Percentiles rank a stretch among this genome's conserved stretches.
phyloP scores from a whole-genome alignment of 1,139 yeast species.

The Suhomyces terraborum region DNA sequence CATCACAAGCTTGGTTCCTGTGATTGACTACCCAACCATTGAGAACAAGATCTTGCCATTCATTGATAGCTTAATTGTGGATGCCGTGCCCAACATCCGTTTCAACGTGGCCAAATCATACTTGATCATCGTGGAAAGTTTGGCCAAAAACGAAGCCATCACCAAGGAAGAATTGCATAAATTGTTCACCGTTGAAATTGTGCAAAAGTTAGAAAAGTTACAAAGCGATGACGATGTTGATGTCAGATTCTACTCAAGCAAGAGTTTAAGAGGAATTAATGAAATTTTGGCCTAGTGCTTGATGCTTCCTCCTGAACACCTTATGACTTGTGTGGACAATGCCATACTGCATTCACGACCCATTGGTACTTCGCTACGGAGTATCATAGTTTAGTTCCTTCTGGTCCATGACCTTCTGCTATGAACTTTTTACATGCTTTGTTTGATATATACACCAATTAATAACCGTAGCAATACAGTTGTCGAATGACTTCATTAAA shows the following conservation, averaged over 20 bases:
- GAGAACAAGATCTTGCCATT: slow-evolving; percentile 76
- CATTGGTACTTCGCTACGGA: slow-evolving; percentile 1
- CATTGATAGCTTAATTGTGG: slow-evolving; percentile 67
- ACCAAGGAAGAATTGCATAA: slow-evolving; percentile 30
- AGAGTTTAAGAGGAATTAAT: slow-evolving; percentile 50
- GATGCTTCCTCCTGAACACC: background rate
- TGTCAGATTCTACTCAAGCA: slow-evolving; percentile 81
- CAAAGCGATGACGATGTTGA: slow-evolving; percentile 80
- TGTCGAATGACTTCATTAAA: background rate
- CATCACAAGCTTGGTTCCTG: slow-evolving; percentile 75
- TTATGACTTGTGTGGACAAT: slow-evolving; percentile 6
- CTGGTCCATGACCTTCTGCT: slow-evolving; percentile 4
- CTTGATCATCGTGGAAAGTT: slow-evolving; percentile 57
- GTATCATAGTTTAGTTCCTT: slow-evolving; percentile 7
- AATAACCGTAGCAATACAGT: background rate
- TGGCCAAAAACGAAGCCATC: slow-evolving; percentile 31
- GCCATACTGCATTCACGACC: slow-evolving; percentile 8
- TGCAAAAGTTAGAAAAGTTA: slow-evolving; percentile 67
- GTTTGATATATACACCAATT: slow-evolving; percentile 6
- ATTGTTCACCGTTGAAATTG: slow-evolving; percentile 55
- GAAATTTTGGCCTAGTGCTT: slow-evolving; percentile 20
- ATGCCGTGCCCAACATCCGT: slow-evolving; percentile 90
- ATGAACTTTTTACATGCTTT: slow-evolving; percentile 6
- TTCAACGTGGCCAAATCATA: slow-evolving; percentile 92
- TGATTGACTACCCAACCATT: slow-evolving; percentile 59